Evolutionary conservation across 2,329 filamentous ascomycete species (phyloP).

Genomic region (Pyrenochaeta sp.): DNA sequence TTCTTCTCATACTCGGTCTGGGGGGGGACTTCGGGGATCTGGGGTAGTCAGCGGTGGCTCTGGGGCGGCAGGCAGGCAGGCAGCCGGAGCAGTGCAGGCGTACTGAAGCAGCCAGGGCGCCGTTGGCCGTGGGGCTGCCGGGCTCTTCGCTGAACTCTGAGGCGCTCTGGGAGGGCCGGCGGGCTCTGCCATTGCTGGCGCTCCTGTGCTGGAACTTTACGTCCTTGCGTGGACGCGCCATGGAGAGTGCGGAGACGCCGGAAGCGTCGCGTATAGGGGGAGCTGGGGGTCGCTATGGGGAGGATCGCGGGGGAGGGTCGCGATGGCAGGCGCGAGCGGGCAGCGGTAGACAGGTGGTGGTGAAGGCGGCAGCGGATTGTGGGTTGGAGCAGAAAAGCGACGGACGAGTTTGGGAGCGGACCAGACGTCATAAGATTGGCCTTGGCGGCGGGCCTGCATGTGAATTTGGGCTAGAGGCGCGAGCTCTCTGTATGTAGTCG

Average conservation of each 20-base stretch:
- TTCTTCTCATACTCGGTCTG: slow-evolving; percentile 93
- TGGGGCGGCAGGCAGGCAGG: slow-evolving; percentile 1
- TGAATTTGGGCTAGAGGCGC: too few species aligned
- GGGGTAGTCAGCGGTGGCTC: slow-evolving; percentile 28
- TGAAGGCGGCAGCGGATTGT: neutral
- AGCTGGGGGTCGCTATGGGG: slow-evolving; percentile 1
- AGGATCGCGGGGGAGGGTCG: neutral
- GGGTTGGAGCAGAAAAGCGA: slow-evolving; percentile 1
- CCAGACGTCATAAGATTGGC: slow-evolving; percentile 21
- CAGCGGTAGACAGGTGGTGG: neutral
- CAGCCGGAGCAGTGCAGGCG: slow-evolving; percentile 1
- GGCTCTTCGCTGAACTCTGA: slow-evolving; percentile 71
- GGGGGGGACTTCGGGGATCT: slow-evolving; percentile 49
- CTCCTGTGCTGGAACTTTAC: slow-evolving; percentile 67
- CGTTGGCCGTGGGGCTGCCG: slow-evolving; percentile 60
- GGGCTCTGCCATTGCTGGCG: slow-evolving; percentile 57
- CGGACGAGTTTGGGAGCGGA: too few species aligned
- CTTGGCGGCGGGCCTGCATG: slow-evolving; percentile 18
- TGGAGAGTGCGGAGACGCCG: slow-evolving; percentile 19
- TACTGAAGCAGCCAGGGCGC: slow-evolving; percentile 28
- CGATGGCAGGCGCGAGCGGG: neutral
- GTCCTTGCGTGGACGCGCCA: slow-evolving; percentile 59
- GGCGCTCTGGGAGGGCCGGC: slow-evolving; percentile 73
- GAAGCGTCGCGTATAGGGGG: slow-evolving; percentile 6
- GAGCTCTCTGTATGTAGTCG: too few species aligned